These are phyloP conservation scores for Geosmithia flava DNA, from an alignment of 2,329 filamentous ascomycete genomes.

Conservation along the genomic window DNA sequence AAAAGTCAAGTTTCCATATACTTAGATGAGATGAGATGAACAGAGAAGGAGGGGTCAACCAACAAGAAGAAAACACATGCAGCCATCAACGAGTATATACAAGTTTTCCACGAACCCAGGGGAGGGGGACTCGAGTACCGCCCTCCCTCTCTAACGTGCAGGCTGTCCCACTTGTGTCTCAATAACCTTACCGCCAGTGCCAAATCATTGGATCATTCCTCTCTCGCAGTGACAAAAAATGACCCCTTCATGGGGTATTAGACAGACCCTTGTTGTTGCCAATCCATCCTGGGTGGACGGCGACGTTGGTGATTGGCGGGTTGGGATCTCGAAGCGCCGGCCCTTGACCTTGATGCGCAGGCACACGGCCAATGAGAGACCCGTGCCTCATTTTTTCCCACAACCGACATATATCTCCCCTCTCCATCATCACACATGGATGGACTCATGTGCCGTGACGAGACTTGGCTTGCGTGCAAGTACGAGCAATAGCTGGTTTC, in stretches of 20 bases:
- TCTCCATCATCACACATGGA: not conserved
- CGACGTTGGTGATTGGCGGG: conserved; percentile 13
- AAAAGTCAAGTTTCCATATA: not conserved
- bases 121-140: not conserved
- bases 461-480: not conserved
- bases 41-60: not conserved
- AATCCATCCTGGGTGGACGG: not conserved
- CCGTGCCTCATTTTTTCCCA: not conserved
- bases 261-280: not conserved
- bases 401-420: not conserved
- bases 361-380: conserved; percentile 13
- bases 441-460: not conserved
- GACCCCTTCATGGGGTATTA: not conserved
- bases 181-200: not conserved
- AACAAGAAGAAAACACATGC: not conserved
- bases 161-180: not conserved
- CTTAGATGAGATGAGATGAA: not conserved
- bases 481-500: not conserved
- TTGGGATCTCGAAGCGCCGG: conserved; percentile 14
- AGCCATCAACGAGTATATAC: not conserved
- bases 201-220: not conserved
- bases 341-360: conserved; percentile 7
- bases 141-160: not conserved
- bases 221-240: not conserved
- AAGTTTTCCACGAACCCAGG: not conserved